These are phyloP conservation scores for Pleurotus ostreatus DNA, from an alignment of 768 basidiomycete genomes.

Conservation along the genomic window DNA sequence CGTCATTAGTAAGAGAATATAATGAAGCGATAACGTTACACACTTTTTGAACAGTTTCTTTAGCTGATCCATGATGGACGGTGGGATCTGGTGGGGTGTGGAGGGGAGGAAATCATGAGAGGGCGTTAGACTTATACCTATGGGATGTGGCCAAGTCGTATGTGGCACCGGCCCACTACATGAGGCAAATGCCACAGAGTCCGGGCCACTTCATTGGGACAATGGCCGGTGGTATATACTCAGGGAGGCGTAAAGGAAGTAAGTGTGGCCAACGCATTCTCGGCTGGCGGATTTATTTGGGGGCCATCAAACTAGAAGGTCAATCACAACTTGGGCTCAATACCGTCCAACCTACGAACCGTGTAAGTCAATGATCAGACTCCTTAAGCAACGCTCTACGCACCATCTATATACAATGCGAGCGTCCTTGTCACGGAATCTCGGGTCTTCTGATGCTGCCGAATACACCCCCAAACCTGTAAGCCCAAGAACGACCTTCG, in stretches of 20 bases:
- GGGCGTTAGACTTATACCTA: neutral
- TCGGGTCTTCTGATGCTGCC: constrained; percentile 34
- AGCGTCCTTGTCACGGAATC: constrained; percentile 33
- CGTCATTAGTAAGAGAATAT: neutral
- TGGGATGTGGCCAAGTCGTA: neutral
- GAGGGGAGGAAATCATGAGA: neutral
- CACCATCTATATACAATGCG: constrained; percentile 38
- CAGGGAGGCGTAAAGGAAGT: no score
- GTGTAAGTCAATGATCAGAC: neutral
- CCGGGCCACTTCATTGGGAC: no score
- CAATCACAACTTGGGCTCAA: neutral
- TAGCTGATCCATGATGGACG: neutral
- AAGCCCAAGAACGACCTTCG: constrained; percentile 35
- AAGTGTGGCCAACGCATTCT: neutral
- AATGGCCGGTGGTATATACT: no score
- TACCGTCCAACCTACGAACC: neutral
- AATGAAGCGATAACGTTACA: neutral
- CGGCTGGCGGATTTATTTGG: neutral
- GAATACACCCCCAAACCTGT: constrained; percentile 33
- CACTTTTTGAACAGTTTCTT: constrained; percentile 3
- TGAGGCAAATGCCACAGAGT: no score
- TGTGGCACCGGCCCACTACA: no score
- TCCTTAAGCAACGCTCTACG: neutral
- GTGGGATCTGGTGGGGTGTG: neutral
- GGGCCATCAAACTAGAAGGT: neutral